These are phyloP conservation scores for Xanthoconium separans DNA, from an alignment of 1,284 basidiomycete species.

Conservation along the genomic window DNA sequence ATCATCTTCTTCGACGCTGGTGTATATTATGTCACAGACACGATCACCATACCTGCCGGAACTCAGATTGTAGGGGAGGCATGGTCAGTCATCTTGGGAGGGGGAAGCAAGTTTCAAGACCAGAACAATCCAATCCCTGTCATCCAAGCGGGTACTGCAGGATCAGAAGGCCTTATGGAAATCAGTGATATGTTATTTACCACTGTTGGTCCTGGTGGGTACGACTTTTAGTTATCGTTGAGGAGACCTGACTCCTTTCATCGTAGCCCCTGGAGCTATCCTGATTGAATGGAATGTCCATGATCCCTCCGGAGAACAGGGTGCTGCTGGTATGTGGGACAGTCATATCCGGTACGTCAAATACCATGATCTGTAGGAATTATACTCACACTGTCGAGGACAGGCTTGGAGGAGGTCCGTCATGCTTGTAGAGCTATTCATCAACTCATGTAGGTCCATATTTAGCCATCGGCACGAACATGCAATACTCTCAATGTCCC, in stretches of 20 bases:
- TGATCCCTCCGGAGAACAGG: constrained; percentile 47
- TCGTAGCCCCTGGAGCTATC: constrained; percentile 51
- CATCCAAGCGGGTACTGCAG: constrained; percentile 41
- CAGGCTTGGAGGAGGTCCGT: constrained; percentile 35
- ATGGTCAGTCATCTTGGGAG: constrained; percentile 52
- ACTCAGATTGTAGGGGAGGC: constrained; percentile 55
- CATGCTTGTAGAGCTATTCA: neutral
- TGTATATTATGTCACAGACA: constrained; percentile 50
- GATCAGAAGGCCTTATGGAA: constrained; percentile 42
- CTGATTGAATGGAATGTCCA: constrained; percentile 59
- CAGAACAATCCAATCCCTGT: constrained; percentile 42
- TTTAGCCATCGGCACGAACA: constrained; percentile 42
- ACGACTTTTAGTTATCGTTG: neutral
- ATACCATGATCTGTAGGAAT: neutral
- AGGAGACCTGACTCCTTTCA: neutral
- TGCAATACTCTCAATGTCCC: constrained; percentile 40
- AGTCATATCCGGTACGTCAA: constrained; percentile 37
- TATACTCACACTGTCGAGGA: neutral
- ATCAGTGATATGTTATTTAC: constrained; percentile 51
- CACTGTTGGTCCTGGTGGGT: constrained; percentile 42
- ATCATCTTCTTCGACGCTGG: constrained; percentile 56
- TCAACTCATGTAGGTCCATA: neutral
- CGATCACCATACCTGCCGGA: constrained; percentile 54
- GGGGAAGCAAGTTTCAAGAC: constrained; percentile 45
- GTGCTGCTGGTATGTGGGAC: constrained; percentile 58